Conservation (phyloP, 768 basidiomycete genomes). For the Leucosporidium creatinivorum region DNA sequence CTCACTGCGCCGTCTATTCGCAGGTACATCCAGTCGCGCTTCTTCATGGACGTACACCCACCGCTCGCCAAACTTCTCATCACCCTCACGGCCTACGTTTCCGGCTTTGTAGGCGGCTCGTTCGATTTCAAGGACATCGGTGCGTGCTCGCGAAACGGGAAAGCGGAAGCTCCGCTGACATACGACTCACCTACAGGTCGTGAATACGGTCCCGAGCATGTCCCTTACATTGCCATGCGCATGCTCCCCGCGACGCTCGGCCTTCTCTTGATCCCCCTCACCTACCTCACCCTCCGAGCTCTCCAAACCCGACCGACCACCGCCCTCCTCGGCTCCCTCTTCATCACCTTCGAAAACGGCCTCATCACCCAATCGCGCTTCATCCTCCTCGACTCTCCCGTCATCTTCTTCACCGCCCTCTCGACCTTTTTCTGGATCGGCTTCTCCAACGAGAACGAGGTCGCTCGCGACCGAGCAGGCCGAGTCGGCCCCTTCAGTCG, state of each 20-base stretch:
- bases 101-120: slow-evolving; percentile 72
- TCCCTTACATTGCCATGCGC: slow-evolving; percentile 96
- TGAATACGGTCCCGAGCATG: slow-evolving; percentile 59
- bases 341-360: slow-evolving; percentile 95
- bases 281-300: slow-evolving; percentile 87
- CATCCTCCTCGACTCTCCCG: slow-evolving; percentile 95
- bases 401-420: slow-evolving; percentile 94
- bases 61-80: slow-evolving; percentile 93
- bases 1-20: too few species aligned
- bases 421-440: slow-evolving; percentile 77
- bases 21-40: slow-evolving; percentile 31
- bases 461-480: slow-evolving; percentile 20
- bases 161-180: slow-evolving; percentile 30
- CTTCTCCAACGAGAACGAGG: slow-evolving; percentile 76
- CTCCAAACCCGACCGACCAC: slow-evolving; percentile 88
- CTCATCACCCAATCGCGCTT: slow-evolving; percentile 90
- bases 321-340: slow-evolving; percentile 77
- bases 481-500: slow-evolving; percentile 61
- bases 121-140: slow-evolving; percentile 94
- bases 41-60: slow-evolving; percentile 74
- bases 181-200: slow-evolving; percentile 44
- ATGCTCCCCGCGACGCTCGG: slow-evolving; percentile 87
- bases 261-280: slow-evolving; percentile 75
- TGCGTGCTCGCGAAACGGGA: slow-evolving; percentile 53
- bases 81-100: slow-evolving; percentile 77